These are phyloP conservation scores for Tuctoria greenei DNA, from an alignment of 176 grass and related monocot genomes.

Conservation along the genomic window DNA sequence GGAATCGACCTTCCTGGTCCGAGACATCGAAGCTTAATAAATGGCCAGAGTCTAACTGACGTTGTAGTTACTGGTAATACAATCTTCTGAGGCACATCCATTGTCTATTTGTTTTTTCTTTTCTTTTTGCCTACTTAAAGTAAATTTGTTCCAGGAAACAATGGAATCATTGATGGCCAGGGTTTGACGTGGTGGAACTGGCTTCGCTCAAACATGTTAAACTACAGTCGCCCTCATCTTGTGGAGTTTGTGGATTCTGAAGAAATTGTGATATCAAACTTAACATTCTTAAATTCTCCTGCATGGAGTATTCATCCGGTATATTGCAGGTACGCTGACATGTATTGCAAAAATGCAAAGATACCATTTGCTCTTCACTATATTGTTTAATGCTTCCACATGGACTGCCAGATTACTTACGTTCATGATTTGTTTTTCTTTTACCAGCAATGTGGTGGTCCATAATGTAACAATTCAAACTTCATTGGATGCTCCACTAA, in stretches of 20 bases:
- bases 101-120: background rate
- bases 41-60: conserved; percentile 69
- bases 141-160: conserved; percentile 51
- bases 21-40: conserved; percentile 79
- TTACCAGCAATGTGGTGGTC: conserved; percentile 58
- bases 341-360: background rate
- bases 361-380: background rate
- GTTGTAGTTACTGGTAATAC: conserved; percentile 75
- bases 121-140: background rate
- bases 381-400: conserved; percentile 26
- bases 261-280: conserved; percentile 68
- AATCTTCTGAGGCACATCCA: background rate
- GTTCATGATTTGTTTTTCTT: background rate
- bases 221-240: conserved; percentile 89
- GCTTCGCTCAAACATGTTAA: conserved; percentile 59
- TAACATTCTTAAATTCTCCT: conserved; percentile 75
- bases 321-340: conserved; percentile 60
- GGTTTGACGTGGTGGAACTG: conserved; percentile 89
- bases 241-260: conserved; percentile 72
- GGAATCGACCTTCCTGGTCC: conserved; percentile 73
- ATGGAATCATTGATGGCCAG: conserved; percentile 69
- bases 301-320: conserved; percentile 88
- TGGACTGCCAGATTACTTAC: conserved; percentile 1
- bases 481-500: conserved; percentile 64
- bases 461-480: conserved; percentile 56